A percentile compares a stretch with the other conserved stretches of the same genome.
Evolutionary conservation across 495 filamentous ascomycete species (phyloP).

Genomic region (Aspergillus cavernicola): DNA sequence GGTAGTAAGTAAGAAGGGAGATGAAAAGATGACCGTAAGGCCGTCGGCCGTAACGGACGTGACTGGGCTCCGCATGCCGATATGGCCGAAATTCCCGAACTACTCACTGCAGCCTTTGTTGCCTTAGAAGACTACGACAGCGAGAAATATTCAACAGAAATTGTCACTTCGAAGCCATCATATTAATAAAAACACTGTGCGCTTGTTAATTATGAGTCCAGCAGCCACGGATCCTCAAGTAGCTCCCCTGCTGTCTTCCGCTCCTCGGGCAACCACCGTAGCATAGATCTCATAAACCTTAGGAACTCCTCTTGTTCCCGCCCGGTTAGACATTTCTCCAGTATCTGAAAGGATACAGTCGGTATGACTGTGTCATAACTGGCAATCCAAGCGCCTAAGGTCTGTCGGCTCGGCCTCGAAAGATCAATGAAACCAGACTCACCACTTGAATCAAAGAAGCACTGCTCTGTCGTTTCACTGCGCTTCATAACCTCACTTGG

Average conservation of each 20-base stretch:
- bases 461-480: slow-evolving; percentile 33
- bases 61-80: no score
- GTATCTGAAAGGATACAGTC: slow-evolving; percentile 20
- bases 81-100: no score
- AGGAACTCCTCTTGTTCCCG: slow-evolving; percentile 33
- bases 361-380: slow-evolving; percentile 24
- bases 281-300: slow-evolving; percentile 32
- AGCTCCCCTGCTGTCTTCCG: slow-evolving; percentile 38
- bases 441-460: slow-evolving; percentile 34
- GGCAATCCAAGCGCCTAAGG: slow-evolving; percentile 26
- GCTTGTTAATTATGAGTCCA: no score
- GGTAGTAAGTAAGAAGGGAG: no score
- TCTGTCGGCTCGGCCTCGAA: slow-evolving; percentile 14
- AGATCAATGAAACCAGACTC: slow-evolving; percentile 8
- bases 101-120: no score
- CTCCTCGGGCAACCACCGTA: slow-evolving; percentile 37
- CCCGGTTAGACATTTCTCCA: slow-evolving; percentile 30
- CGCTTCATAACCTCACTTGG: slow-evolving; percentile 34
- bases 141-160: no score
- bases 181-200: no score
- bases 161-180: no score
- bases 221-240: slow-evolving; percentile 32
- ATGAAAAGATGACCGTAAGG: no score
- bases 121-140: no score
- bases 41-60: no score